Evolutionary conservation across 768 basidiomycete genomes (phyloP), one percentile per base, ranked within the genome.

Genomic region (Termitomyces titanicus): DNA sequence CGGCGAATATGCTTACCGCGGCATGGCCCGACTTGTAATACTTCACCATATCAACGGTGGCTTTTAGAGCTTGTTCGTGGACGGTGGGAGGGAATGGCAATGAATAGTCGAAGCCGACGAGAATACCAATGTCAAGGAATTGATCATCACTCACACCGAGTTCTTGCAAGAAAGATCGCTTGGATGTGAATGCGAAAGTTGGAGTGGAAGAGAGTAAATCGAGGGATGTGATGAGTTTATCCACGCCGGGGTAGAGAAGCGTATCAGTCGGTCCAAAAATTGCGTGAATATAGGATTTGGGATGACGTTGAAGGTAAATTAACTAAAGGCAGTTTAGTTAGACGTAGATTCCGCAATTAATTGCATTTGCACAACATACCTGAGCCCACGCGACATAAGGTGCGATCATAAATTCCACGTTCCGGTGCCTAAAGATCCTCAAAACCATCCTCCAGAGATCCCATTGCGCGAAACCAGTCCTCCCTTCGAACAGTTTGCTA

Each of bases 341-440:
- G 45, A 53, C 39, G 15, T 20, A 38, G 39, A 40, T 40, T 54
- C 7, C 8, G 5, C 17, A 54, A 33, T 34, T n/a, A 24, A 24
- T 25, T 11, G 47, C 7, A 43, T 42, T 13, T 18, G 44, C 12
- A 27, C 15, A 15, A 47, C 88, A 63, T 67, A 95, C 95, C 83
- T 98, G 96, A 43, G 96, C 90, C 88, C 92, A 94, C 34, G 94
- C 88, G 51, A 92, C 77, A 71, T 98, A 98, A 11, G 97, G 97
- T 44, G 97, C 95, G 56, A 98, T 86, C 45, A 98, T 80, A 67
- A 94, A 98, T 73, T 98, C 96, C 55, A 97, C 94, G 62, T 92
- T 92, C 43, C 96, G 79, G 72, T 98, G 91, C 67, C 92, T 85
- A 72, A 98, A 97, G 49, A 95, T 89, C 56, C 95, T 80, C 63